phyloP scores from a whole-genome alignment of 768 basidiomycete species.

The Naganishia onofrii region DNA sequence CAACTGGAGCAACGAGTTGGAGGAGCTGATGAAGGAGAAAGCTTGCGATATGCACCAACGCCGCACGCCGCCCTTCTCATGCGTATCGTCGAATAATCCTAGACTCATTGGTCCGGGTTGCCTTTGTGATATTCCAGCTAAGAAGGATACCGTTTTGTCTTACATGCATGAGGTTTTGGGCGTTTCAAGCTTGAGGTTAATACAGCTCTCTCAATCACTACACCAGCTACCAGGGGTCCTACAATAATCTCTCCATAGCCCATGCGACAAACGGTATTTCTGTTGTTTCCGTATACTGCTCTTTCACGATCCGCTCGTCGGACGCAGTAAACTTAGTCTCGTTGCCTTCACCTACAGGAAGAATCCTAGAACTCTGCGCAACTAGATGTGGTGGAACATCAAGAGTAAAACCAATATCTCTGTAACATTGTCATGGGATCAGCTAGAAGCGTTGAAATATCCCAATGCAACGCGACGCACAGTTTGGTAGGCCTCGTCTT shows the following conservation, averaged over 20 bases:
- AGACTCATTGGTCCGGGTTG: too few species aligned
- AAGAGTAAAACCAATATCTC: slow-evolving; percentile 6
- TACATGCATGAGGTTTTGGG: too few species aligned
- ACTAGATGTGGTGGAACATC: background rate
- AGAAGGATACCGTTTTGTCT: too few species aligned
- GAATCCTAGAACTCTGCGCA: slow-evolving; percentile 6
- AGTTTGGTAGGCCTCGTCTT: slow-evolving; percentile 18
- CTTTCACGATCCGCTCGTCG: background rate
- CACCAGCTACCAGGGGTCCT: background rate
- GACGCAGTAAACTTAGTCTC: background rate
- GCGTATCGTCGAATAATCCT: too few species aligned
- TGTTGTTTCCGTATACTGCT: slow-evolving; percentile 4
- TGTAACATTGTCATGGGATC: background rate
- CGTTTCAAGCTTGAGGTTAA: too few species aligned
- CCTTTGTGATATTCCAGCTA: too few species aligned
- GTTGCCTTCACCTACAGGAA: background rate
- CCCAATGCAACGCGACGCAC: background rate
- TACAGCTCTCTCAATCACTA: background rate
- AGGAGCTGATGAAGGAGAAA: too few species aligned
- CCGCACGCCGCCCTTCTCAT: too few species aligned
- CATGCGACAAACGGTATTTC: background rate
- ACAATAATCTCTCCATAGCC: background rate
- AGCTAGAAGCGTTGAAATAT: background rate
- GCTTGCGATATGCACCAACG: too few species aligned
- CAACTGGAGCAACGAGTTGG: too few species aligned